These are phyloP conservation scores for Huntiella savannae DNA, from an alignment of 2,329 filamentous ascomycete species.

Conservation along the genomic window DNA sequence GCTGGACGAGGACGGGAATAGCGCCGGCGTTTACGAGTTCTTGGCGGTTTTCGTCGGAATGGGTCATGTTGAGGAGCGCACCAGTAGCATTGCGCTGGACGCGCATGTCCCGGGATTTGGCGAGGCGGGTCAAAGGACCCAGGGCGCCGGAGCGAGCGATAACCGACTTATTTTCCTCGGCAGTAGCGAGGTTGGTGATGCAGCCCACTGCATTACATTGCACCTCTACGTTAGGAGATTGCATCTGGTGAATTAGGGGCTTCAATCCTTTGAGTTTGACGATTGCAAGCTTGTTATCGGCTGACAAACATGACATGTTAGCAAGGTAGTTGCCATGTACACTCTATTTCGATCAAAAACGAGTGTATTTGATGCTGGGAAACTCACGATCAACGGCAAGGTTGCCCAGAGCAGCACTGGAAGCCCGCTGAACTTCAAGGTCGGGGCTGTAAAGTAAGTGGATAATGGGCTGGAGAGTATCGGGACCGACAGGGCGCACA, in stretches of 20 bases:
- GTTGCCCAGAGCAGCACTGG: conserved; percentile 88
- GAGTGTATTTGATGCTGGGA: not conserved
- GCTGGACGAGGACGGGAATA: conserved; percentile 91
- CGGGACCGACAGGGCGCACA: conserved; percentile 85
- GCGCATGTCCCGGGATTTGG: conserved; percentile 96
- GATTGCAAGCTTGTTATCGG: conserved; percentile 94
- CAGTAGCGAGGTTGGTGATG: conserved; percentile 93
- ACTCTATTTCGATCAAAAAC: not conserved
- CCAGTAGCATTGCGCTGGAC: conserved; percentile 96
- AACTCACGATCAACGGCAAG: conserved; percentile 84
- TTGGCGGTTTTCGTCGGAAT: conserved; percentile 95
- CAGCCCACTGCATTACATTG: conserved; percentile 98
- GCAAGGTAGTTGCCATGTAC: conserved; percentile 14
- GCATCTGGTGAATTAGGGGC: conserved; percentile 94
- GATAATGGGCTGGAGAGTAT: conserved; percentile 88
- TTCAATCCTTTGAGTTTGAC: conserved; percentile 78
- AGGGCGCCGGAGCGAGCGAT: conserved; percentile 90
- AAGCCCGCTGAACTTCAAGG: conserved; percentile 90
- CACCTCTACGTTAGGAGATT: conserved; percentile 91
- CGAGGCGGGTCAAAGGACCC: conserved; percentile 72
- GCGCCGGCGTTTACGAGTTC: conserved; percentile 93
- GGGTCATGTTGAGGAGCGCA: conserved; percentile 94
- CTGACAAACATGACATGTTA: conserved; percentile 32
- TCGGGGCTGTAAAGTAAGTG: conserved; percentile 88
- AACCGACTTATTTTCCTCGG: conserved; percentile 98